Base-by-base conservation (phyloP, 345 rosid genomes). In the Mangifera indica region DNA sequence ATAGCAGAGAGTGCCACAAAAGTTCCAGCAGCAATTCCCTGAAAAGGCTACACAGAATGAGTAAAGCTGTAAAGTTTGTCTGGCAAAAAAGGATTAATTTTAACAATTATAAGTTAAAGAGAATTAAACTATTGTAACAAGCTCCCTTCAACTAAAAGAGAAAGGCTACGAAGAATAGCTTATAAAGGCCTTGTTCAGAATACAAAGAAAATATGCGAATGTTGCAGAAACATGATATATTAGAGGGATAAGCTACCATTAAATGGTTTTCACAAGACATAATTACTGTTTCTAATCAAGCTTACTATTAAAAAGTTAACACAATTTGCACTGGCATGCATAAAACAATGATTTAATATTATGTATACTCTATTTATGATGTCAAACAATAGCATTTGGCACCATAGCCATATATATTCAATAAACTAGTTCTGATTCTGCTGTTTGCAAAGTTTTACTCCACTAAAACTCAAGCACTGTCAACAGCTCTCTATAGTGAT, bases 1-100 rank as follows among this genome's bases (percentile, higher is more conserved):
- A 88, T 52, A 60, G 87, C 88, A 66, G 97, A 87, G 73, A 92
- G 83, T 71, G 82, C 80, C 29, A 85, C 42, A 18, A 83, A 79
- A 20, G 90, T 82, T 67, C 85, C 87, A 67, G 81, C 69, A 54
- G 80, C 72, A 74, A 82, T 40, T 52, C 76, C 83, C 95, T 89
- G 92, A 79, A 79, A 68, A 66, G 45, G 32, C 42, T 34, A 15
- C 22, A 51, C 40, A 48, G 44, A 34, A 54, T 9, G 51, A 7
- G 15, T 21, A 67, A 48, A 37, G 67, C 15, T 55, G 18, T 54
- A 56, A 56, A 5, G 37, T 40, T 72, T 25, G 17, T 51, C 56
- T 54, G 52, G 29, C 64, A 3, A 11, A 63, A 72, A 9, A 64
- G 3, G 11, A 13, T 49, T 51, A 29, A 34, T 49, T n/a, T 63